These are phyloP conservation scores for Cercospora sojina DNA, from an alignment of 2,329 filamentous ascomycete species.

Conservation along the genomic window DNA sequence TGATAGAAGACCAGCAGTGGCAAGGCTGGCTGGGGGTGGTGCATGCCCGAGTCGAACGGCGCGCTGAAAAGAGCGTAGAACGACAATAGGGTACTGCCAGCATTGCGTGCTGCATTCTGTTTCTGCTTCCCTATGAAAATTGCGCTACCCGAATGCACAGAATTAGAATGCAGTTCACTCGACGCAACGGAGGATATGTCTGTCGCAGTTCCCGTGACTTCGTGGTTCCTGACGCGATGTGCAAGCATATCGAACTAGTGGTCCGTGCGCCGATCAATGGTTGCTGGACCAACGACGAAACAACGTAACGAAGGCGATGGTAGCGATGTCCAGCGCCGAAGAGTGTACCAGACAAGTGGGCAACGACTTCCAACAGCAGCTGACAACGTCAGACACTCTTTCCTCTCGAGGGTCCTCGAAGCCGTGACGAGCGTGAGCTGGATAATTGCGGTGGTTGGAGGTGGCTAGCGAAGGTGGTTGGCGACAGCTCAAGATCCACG, in stretches of 20 bases:
- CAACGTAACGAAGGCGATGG: neutral
- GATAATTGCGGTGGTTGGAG: constrained; percentile 5
- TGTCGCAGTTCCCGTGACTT: neutral
- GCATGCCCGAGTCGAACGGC: neutral
- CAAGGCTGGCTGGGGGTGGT: neutral
- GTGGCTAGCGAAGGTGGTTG: constrained; percentile 12
- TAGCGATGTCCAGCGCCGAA: neutral
- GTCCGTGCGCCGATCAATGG: constrained; percentile 8
- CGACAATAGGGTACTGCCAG: neutral
- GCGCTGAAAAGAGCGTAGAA: neutral
- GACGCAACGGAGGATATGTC: neutral
- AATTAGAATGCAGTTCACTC: neutral
- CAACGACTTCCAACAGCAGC: neutral
- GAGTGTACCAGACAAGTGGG: neutral
- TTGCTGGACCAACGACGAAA: constrained; percentile 1
- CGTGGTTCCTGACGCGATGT: neutral
- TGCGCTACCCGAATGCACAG: neutral
- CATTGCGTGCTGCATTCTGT: neutral
- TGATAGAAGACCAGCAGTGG: neutral
- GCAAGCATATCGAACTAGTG: constrained; percentile 5
- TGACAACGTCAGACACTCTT: neutral
- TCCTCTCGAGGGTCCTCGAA: neutral
- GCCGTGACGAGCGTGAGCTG: neutral
- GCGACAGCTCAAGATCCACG: neutral
- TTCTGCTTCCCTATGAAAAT: neutral